Conservation (phyloP, 306 rosid genomes). For the Inga oerstediana region DNA sequence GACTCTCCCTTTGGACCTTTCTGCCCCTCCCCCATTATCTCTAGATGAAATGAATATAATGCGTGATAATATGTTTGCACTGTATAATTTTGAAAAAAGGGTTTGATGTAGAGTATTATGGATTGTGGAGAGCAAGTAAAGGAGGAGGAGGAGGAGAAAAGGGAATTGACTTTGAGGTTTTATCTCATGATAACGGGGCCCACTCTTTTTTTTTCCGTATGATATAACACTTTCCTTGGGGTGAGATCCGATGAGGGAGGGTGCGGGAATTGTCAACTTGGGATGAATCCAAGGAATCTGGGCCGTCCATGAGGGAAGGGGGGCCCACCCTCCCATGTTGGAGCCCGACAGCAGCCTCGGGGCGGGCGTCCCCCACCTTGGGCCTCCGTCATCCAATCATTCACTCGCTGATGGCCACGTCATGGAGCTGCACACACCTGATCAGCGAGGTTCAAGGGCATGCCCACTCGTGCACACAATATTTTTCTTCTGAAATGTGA, state of each 20-base stretch:
- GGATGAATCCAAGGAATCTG: slow-evolving; percentile 27
- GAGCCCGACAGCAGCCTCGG: slow-evolving; percentile 40
- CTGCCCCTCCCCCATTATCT: background rate
- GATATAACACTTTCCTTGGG: slow-evolving; percentile 39
- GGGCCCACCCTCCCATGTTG: slow-evolving; percentile 25
- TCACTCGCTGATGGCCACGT: slow-evolving; percentile 10
- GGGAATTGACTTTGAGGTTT: slow-evolving; percentile 7
- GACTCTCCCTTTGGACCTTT: slow-evolving; percentile 27
- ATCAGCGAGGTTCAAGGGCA: slow-evolving; percentile 32
- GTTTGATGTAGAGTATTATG: background rate
- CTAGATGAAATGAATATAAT: background rate
- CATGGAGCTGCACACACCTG: slow-evolving; percentile 36
- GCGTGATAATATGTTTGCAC: background rate
- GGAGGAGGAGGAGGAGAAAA: background rate
- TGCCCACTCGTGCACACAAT: slow-evolving; percentile 22
- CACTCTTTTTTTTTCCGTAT: background rate
- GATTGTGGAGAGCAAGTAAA: background rate
- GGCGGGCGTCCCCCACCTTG: background rate
- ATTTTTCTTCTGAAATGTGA: background rate
- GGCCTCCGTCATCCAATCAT: slow-evolving; percentile 5
- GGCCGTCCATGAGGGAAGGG: slow-evolving; percentile 34
- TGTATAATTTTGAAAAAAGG: too few relatives aligned
- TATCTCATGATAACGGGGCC: background rate
- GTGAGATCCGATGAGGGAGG: slow-evolving; percentile 36
- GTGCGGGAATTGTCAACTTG: slow-evolving; percentile 32